Percentiles rank a stretch among this genome's conserved stretches.
phyloP scores from a whole-genome alignment of 352 stramenopile species.

The Peronospora tabacina region DNA sequence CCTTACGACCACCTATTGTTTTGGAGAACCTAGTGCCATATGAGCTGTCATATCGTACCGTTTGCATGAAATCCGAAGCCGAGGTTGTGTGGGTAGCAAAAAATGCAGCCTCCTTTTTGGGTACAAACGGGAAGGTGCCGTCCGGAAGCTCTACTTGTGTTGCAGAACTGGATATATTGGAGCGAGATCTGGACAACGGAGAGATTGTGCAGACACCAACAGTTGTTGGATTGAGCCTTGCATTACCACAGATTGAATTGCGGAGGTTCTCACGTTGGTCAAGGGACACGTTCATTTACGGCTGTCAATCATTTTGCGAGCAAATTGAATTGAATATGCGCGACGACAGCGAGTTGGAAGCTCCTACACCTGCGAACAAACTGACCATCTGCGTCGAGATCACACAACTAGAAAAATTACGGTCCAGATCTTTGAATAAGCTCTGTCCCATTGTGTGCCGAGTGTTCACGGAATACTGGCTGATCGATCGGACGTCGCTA shows the following conservation, averaged over 20 bases:
- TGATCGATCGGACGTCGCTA: conserved; percentile 73
- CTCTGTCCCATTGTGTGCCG: conserved; percentile 55
- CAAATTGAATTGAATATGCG: conserved; percentile 60
- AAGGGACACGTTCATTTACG: conserved; percentile 58
- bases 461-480: conserved; percentile 79
- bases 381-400: conserved; percentile 57
- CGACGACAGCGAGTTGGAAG: conserved; percentile 23
- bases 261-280: conserved; percentile 48
- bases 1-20: conserved; percentile 54
- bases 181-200: conserved; percentile 30
- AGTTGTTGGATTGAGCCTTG: conserved; percentile 62
- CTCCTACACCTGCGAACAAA: conserved; percentile 35
- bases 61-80: conserved; percentile 68
- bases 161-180: conserved; percentile 62
- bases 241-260: conserved; percentile 56
- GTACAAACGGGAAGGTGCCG: conserved; percentile 41
- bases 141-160: conserved; percentile 53
- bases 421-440: conserved; percentile 33
- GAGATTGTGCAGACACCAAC: conserved; percentile 42
- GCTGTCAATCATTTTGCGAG: conserved; percentile 50
- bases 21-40: conserved; percentile 76
- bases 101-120: conserved; percentile 60
- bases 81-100: conserved; percentile 56
- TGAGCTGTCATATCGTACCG: conserved; percentile 59
- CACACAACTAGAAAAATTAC: conserved; percentile 43